Base-by-base conservation (phyloP, 176 grass and related monocot genomes). In the Poa annua region DNA sequence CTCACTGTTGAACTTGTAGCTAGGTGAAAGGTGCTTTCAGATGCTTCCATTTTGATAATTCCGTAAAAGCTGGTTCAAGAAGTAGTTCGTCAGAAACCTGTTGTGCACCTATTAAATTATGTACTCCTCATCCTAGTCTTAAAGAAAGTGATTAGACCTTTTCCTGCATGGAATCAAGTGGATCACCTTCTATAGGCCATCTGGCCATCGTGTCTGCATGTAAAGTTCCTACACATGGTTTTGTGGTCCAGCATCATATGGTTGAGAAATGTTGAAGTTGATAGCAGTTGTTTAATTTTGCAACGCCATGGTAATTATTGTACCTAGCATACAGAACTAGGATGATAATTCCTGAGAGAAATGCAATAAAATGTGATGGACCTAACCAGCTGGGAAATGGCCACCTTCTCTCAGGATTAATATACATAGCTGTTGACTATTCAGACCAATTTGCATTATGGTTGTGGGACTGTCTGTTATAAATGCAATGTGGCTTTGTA, bases 231-330 rank as follows among this genome's bases (percentile, higher is more conserved):
- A 61, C 60, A 19, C 68, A 74, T 76, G 52, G 65, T 78, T 86
- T 65, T 78, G 72, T 82, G 25, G 79, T 82, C 78, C 65, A 48
- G 55, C 34, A 65, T 57, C 74, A 73, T 45, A 79, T 66, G 22
- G 11, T 36, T 65, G 65, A 81, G 83, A 77, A 82, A 86, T 86
- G 44, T 85, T 74, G 52, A 59, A 81, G 33, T 36, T 68, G 29
- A 29, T 25, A 63, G 24, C 65, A 74, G 53, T 89, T 81, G 81
- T 64, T 22, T 29, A 24, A 60, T 39, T 39, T 25, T 75, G 25
- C 62, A 73, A 63, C 3, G 21, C 34, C 20, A 48, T 65, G 71
- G 2, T 68, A 68, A 57, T 56, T 20, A 66, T 80, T 32, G n/a
- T 61, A 35, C 35, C 71, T 74, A 74, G 45, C 33, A 5, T 68